Evolutionary conservation across 371 early-diverging fungal species (phyloP), one percentile per base, ranked within the genome.

Genomic region (Rhizopus sp.): DNA sequence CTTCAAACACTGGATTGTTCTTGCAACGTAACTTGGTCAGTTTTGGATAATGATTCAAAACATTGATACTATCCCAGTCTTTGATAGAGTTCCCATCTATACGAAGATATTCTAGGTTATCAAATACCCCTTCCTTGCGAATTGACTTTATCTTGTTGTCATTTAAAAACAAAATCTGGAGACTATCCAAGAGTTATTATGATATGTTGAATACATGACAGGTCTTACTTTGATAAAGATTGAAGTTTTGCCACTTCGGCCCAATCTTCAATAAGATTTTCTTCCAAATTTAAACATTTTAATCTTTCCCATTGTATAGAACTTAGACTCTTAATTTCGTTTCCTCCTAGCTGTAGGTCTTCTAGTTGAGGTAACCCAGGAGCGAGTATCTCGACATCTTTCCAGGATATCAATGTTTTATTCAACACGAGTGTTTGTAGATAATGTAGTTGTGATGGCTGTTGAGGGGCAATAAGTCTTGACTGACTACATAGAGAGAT

Each of bases 291-390:
- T 4, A 92, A 55, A 12, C 77, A 63, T 53, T 80, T 72, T 40
- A 90, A 62, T 6, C 77, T 68, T 34, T 48, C 61, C 52, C 86
- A 83, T 1, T 75, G 61, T n/a, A 32, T 48, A 3, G 42, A 1
- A 0, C 60, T 34, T 3, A 85, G 62, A n/a, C 61, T 44, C 4
- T 59, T 44, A 17, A 89, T 62, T 13, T 66, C 58, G 53, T 91
- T 90, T 35, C 76, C 80, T 1, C 88, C 89, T 10, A 90, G 58
- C 62, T 87, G 86, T 5, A 93, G 66, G 47, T 89, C 82, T 53
- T 85, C 74, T 7, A 93, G 64, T 13, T 64, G 59, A 2, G 86
- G 82, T 17, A 90, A 48, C 13, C 72, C 69, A 5, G 70, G 68
- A 32, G 80, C 81, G 15, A 91, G 33, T 7, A 56, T 32, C 16